Percentiles rank a stretch among this genome's conserved stretches.
These are phyloP conservation scores for Termitomyces sp. DNA, from an alignment of 768 basidiomycete species.

Conservation along the genomic window DNA sequence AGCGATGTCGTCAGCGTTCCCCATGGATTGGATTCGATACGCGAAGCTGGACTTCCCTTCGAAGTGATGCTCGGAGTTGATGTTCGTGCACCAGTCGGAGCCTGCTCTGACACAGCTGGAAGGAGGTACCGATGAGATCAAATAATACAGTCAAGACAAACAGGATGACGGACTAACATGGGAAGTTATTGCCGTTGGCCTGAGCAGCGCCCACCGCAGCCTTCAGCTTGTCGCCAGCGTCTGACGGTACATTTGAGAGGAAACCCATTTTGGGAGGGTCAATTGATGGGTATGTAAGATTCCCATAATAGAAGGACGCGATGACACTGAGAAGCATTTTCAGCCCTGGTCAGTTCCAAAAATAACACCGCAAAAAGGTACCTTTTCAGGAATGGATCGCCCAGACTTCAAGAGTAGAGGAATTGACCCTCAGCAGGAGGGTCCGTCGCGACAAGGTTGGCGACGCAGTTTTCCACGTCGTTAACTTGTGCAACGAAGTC, in stretches of 20 bases:
- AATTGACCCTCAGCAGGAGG: slow-evolving; percentile 53
- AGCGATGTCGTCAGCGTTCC: not conserved
- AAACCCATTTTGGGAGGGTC: slow-evolving; percentile 70
- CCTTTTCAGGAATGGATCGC: slow-evolving; percentile 74
- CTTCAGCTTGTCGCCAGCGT: slow-evolving; percentile 36
- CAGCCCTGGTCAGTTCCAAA: not conserved
- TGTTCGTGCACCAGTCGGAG: slow-evolving; percentile 33
- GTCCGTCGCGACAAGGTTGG: slow-evolving; percentile 60
- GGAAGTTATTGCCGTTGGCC: slow-evolving; percentile 27
- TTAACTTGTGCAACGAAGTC: slow-evolving; percentile 53
- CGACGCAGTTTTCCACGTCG: slow-evolving; percentile 36
- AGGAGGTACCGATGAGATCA: not conserved
- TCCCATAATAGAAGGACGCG: slow-evolving; percentile 68
- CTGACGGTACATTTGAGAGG: slow-evolving; percentile 59
- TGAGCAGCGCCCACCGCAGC: slow-evolving; percentile 22
- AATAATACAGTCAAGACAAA: not conserved
- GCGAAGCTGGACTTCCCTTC: not conserved
- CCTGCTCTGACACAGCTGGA: slow-evolving; percentile 20
- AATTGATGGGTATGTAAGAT: slow-evolving; percentile 58
- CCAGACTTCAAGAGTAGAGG: slow-evolving; percentile 73
- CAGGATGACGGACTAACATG: slow-evolving; percentile 21
- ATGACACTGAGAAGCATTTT: slow-evolving; percentile 41
- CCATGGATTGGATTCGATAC: not conserved
- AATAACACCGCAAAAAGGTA: slow-evolving; percentile 25
- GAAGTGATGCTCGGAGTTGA: slow-evolving; percentile 13